phyloP scores from a whole-genome alignment of 495 filamentous ascomycete genomes.

The Trichoderma virens region DNA sequence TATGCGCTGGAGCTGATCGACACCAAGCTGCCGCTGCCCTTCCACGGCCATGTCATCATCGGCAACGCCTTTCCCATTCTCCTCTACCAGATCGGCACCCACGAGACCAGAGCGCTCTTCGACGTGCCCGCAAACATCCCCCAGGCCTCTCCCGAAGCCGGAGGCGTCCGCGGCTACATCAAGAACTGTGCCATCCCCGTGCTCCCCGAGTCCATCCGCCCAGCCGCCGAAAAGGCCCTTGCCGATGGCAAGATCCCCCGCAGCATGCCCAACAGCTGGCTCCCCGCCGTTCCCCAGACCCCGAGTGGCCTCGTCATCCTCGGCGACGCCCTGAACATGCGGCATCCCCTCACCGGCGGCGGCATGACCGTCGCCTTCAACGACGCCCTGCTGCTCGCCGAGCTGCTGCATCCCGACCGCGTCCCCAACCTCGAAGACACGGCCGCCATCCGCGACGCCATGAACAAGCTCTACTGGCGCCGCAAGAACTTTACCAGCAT shows the following conservation, averaged over 20 bases:
- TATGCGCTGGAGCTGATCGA: constrained; percentile 89
- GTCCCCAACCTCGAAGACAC: constrained; percentile 67
- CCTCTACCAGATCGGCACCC: constrained; percentile 94
- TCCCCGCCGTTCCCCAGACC: constrained; percentile 64
- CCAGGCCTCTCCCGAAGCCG: constrained; percentile 58
- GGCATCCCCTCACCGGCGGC: constrained; percentile 86
- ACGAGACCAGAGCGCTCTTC: constrained; percentile 83
- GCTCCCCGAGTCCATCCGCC: constrained; percentile 63
- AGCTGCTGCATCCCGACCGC: constrained; percentile 56
- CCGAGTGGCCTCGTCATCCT: constrained; percentile 72
- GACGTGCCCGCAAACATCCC: constrained; percentile 79
- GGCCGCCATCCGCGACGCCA: constrained; percentile 52
- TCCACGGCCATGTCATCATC: constrained; percentile 83
- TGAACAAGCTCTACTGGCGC: constrained; percentile 77
- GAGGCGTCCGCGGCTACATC: constrained; percentile 79
- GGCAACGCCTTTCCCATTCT: constrained; percentile 73
- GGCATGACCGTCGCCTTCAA: constrained; percentile 95
- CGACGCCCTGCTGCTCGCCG: constrained; percentile 69
- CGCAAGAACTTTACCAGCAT: constrained; percentile 74
- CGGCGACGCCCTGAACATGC: constrained; percentile 95
- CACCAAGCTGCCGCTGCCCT: constrained; percentile 60
- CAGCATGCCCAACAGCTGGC: constrained; percentile 90
- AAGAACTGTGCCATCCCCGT: constrained; percentile 66
- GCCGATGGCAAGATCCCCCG: constrained; percentile 61
- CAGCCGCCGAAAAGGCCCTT: constrained; percentile 67